Base-by-base conservation (phyloP, 1,284 basidiomycete species). In the Sanghuangporus sanghuang region DNA sequence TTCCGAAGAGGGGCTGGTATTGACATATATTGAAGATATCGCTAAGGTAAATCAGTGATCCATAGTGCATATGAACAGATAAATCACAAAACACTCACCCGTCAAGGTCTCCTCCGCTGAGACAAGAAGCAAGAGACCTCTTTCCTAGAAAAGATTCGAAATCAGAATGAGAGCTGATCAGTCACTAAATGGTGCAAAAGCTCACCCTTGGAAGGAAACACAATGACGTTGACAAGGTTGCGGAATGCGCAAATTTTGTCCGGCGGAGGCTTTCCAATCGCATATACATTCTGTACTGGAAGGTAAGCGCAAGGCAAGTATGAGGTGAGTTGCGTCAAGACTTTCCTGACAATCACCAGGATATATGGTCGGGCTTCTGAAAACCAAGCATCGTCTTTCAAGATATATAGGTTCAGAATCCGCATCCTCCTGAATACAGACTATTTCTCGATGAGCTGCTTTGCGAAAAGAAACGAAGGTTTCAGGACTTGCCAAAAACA, bases 81-180 rank as follows among this genome's bases (percentile, higher is more conserved):
- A 36, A 59, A 12, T 62, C 75, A 59, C 44, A 5, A n/a, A 32
- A 32, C 27, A 32, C 27, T 32, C 72, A 89, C 87, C 87, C 89
- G 67, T 92, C 89, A 46, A 92, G 76, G 74, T 92, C 89, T 0
- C 89, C 90, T 44, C 89, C 89, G 18, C 81, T 86, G 21, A 92
- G 76, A 67, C 81, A 84, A 6, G 87, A 88, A 16, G 90, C 81
- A 57, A 91, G 70, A 1, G 89, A 86, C 57, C 87, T 81, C 1
- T 69, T 66, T 3, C 89, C 87, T 90, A 66, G 11, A 39, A 40
- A 40, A 40, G 3, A 59, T 21, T 52, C 14, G 12, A 9, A 32
- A 52, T 23, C 12, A 23, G 27, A 6, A 23, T n/a, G 12, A 52
- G 14, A 23, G 4, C 7, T n/a, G 18, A 23, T 52, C 9, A 35